Evolutionary conservation across 805 yeast genomes (phyloP).

Genomic region (Wickerhamiella qilinensis): DNA sequence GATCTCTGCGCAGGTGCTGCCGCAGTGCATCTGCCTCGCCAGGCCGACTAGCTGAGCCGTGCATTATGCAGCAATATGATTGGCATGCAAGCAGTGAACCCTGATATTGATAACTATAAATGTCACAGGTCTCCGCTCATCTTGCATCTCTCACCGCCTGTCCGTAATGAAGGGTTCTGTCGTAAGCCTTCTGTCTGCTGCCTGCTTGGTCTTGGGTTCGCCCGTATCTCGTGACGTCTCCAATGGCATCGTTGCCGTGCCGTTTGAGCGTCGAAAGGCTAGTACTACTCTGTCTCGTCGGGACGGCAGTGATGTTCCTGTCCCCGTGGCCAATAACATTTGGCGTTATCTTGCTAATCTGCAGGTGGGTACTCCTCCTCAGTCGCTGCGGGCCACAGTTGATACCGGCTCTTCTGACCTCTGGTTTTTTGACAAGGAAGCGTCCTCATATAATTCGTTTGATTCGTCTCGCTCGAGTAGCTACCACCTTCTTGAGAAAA

Average conservation of each 20-base stretch:
- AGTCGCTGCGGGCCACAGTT: slow-evolving; percentile 30
- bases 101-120: too few species aligned
- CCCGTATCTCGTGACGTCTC: background rate
- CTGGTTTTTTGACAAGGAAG: slow-evolving; percentile 40
- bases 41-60: too few species aligned
- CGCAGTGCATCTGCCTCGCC: too few species aligned
- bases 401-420: slow-evolving; percentile 54
- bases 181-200: too few species aligned
- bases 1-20: too few species aligned
- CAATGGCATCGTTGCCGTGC: background rate
- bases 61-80: too few species aligned
- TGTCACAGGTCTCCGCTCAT: too few species aligned
- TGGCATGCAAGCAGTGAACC: too few species aligned
- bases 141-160: too few species aligned
- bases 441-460: slow-evolving; percentile 12
- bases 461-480: slow-evolving; percentile 14
- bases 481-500: slow-evolving; percentile 6
- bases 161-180: too few species aligned
- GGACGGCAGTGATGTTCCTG: slow-evolving; percentile 6
- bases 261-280: background rate
- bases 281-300: background rate
- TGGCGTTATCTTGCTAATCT: background rate
- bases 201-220: background rate
- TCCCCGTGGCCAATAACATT: slow-evolving; percentile 1
- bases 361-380: background rate